phyloP scores from a whole-genome alignment of 768 basidiomycete species.

The Phanerodontia chrysosporium region DNA sequence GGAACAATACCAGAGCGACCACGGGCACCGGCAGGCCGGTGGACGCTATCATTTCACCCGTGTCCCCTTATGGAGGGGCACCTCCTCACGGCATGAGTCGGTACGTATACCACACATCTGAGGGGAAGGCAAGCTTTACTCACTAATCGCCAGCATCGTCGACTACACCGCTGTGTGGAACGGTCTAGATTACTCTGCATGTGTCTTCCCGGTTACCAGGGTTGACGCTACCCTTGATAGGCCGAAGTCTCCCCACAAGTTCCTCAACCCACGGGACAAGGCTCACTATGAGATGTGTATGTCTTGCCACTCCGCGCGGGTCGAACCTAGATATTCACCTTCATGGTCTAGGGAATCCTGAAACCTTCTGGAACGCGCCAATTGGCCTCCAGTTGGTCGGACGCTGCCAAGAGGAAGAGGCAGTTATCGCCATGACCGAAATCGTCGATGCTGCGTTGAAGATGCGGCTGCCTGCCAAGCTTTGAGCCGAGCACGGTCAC shows the following conservation, averaged over 20 bases:
- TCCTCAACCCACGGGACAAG: slow-evolving; percentile 46
- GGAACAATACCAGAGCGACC: slow-evolving; percentile 45
- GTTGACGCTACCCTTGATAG: slow-evolving; percentile 54
- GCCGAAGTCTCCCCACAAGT: slow-evolving; percentile 40
- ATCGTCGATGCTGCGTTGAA: slow-evolving; percentile 56
- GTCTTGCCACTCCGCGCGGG: slow-evolving; percentile 18
- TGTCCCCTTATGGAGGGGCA: slow-evolving; percentile 50
- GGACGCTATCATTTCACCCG: slow-evolving; percentile 70
- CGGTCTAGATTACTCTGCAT: slow-evolving; percentile 58
- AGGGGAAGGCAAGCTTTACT: neutral
- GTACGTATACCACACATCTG: slow-evolving; percentile 30
- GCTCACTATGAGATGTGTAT: slow-evolving; percentile 49
- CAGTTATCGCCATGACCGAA: slow-evolving; percentile 63
- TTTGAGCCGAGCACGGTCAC: neutral
- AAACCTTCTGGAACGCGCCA: slow-evolving; percentile 52
- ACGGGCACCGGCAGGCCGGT: slow-evolving; percentile 72
- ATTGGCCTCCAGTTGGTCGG: slow-evolving; percentile 65
- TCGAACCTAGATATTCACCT: too few relatives aligned
- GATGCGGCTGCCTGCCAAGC: slow-evolving; percentile 3
- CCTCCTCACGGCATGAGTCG: slow-evolving; percentile 57
- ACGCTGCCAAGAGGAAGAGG: slow-evolving; percentile 72
- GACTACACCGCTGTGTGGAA: slow-evolving; percentile 67
- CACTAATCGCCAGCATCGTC: slow-evolving; percentile 31
- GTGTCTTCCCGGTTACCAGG: slow-evolving; percentile 59
- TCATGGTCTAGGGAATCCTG: slow-evolving; percentile 49